These are phyloP conservation scores for Phylloporus scabripes DNA, from an alignment of 768 basidiomycete genomes.

Conservation along the genomic window DNA sequence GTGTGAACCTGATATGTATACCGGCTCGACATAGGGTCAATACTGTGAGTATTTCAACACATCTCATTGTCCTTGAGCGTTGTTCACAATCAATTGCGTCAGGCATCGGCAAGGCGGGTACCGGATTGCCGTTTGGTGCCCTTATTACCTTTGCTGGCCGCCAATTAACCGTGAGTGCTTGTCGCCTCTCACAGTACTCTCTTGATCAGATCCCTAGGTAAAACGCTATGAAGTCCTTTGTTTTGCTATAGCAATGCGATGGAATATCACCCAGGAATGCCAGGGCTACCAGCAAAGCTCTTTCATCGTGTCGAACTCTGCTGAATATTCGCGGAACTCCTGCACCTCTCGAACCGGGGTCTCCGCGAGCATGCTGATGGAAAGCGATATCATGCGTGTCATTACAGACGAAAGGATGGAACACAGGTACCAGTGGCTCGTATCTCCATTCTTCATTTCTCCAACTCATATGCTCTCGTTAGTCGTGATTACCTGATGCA, in stretches of 20 bases:
- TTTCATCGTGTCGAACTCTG: conserved; percentile 10
- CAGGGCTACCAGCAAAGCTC: conserved; percentile 16
- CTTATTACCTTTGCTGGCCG: conserved; percentile 17
- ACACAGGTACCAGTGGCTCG: conserved; percentile 1
- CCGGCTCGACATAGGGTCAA: conserved; percentile 14
- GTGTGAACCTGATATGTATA: background rate
- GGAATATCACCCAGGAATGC: conserved; percentile 10
- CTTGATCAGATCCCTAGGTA: conserved; percentile 10
- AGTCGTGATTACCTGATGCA: conserved; percentile 2
- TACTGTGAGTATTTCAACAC: conserved; percentile 18
- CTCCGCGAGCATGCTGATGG: conserved; percentile 3
- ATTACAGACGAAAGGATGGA: conserved; percentile 7
- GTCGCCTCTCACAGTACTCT: background rate
- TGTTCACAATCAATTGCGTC: background rate
- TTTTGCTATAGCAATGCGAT: conserved; percentile 24
- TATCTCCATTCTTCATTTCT: background rate
- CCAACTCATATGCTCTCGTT: background rate
- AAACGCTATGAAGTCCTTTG: conserved; percentile 28
- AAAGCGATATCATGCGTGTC: conserved; percentile 18
- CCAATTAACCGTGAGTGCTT: conserved; percentile 21
- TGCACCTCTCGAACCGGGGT: background rate
- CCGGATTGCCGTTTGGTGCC: conserved; percentile 24
- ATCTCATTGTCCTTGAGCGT: background rate
- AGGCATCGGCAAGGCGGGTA: conserved; percentile 26
- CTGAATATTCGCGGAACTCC: background rate